A percentile compares a stretch with the other conserved stretches of the same genome.
phyloP scores from a whole-genome alignment of 495 filamentous ascomycete genomes.

The Hypomontagnella monticulosa region DNA sequence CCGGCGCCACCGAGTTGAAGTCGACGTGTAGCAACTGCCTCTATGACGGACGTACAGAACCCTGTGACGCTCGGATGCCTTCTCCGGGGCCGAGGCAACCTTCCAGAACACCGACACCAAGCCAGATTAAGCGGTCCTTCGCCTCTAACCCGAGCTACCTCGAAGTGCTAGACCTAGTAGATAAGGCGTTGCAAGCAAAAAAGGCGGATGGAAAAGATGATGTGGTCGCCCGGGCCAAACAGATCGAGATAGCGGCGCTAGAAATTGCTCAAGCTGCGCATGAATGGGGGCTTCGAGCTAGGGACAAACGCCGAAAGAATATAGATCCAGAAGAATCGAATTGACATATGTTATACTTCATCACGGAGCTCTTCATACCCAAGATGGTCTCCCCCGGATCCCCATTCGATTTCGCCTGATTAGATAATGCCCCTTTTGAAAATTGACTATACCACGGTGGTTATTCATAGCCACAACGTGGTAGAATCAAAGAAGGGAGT shows the following conservation, averaged over 20 bases:
- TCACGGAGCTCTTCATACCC: neutral
- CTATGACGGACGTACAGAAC: conserved; percentile 16
- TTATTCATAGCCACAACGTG: too few relatives aligned
- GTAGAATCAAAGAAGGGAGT: too few relatives aligned
- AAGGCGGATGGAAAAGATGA: conserved; percentile 15
- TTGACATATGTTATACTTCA: conserved; percentile 1
- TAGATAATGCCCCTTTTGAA: too few relatives aligned
- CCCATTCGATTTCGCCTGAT: too few relatives aligned
- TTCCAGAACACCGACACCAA: conserved; percentile 27
- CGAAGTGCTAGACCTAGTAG: conserved; percentile 31
- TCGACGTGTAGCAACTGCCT: conserved; percentile 34
- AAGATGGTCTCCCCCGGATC: too few relatives aligned
- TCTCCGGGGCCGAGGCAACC: conserved; percentile 11
- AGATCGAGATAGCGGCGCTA: conserved; percentile 33
- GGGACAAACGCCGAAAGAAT: conserved; percentile 26
- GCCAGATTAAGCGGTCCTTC: conserved; percentile 23
- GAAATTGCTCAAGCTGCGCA: conserved; percentile 38
- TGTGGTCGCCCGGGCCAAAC: conserved; percentile 13
- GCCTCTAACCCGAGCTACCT: conserved; percentile 19
- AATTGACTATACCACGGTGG: too few relatives aligned
- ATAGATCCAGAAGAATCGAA: conserved; percentile 6
- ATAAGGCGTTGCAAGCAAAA: conserved; percentile 16
- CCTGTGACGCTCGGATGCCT: conserved; percentile 17
- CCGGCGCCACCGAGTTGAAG: neutral
- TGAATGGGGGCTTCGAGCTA: conserved; percentile 28